Conservation (phyloP, 1,284 basidiomycete genomes). For the Ceratobasidium sp. region DNA sequence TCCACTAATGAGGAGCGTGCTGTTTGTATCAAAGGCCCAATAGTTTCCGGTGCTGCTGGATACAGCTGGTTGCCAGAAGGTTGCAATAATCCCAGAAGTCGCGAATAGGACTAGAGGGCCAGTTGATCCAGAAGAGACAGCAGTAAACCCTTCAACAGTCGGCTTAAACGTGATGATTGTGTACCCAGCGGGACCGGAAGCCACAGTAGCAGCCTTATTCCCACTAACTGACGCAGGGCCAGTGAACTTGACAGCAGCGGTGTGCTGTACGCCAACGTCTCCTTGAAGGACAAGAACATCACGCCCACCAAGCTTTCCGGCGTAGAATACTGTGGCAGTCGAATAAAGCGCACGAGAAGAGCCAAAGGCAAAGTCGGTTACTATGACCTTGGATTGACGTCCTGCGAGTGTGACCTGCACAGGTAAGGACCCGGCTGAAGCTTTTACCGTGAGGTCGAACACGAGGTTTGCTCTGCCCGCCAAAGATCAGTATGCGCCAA, state of each 20-base stretch:
- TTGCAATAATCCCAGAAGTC: slow-evolving; percentile 14
- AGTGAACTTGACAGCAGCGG: slow-evolving; percentile 59
- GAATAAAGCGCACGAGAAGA: slow-evolving; percentile 50
- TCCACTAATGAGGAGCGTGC: slow-evolving; percentile 61
- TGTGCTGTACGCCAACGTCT: slow-evolving; percentile 63
- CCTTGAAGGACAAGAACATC: slow-evolving; percentile 75
- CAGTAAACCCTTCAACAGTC: slow-evolving; percentile 23
- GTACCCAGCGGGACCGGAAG: slow-evolving; percentile 20
- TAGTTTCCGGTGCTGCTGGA: slow-evolving; percentile 50
- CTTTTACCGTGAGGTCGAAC: slow-evolving; percentile 50
- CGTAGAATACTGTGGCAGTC: slow-evolving; percentile 68
- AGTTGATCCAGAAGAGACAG: slow-evolving; percentile 18
- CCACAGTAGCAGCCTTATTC: slow-evolving; percentile 15
- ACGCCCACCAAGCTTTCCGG: slow-evolving; percentile 67
- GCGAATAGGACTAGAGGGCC: slow-evolving; percentile 33
- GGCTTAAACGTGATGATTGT: slow-evolving; percentile 40
- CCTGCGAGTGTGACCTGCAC: slow-evolving; percentile 55
- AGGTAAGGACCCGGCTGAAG: slow-evolving; percentile 48
- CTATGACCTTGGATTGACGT: slow-evolving; percentile 46
- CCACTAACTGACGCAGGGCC: slow-evolving; percentile 51
- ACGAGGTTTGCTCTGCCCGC: slow-evolving; percentile 17
- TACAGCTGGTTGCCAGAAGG: slow-evolving; percentile 30
- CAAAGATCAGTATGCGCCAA: not conserved
- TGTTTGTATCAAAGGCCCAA: slow-evolving; percentile 61
- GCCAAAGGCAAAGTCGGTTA: slow-evolving; percentile 53